A percentile compares a stretch with the other conserved stretches of the same genome.
Conservation (phyloP, 2,329 filamentous ascomycete species). For the Niveomyces coronatus region DNA sequence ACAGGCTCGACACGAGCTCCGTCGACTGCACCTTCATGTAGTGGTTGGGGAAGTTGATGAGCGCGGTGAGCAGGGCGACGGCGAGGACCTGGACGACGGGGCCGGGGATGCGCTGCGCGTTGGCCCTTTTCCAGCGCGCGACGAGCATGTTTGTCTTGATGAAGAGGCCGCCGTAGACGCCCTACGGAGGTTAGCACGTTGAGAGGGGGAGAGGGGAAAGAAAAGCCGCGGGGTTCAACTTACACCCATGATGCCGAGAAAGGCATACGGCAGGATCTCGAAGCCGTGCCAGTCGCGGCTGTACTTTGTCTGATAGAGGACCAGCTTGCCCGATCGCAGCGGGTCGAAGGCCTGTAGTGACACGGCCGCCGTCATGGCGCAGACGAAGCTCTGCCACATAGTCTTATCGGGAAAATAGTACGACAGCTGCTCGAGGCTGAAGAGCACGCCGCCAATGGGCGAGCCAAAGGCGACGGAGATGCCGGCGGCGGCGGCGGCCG, state of each 20-base stretch:
- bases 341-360: conserved; percentile 88
- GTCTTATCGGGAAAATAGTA: conserved; percentile 99
- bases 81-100: conserved; percentile 71
- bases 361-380: conserved; percentile 96
- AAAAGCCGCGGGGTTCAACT: conserved; percentile 15
- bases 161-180: conserved; percentile 89
- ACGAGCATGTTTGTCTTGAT: conserved; percentile 90
- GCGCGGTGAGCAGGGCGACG: conserved; percentile 71
- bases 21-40: conserved; percentile 93
- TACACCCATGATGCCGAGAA: conserved; percentile 75
- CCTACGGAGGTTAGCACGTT: conserved; percentile 30
- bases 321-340: conserved; percentile 89
- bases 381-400: conserved; percentile 99
- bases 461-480: conserved; percentile 93
- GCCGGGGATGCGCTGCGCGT: conserved; percentile 52
- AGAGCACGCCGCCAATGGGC: conserved; percentile 87
- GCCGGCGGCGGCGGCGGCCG: conserved; percentile 81
- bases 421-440: conserved; percentile 92
- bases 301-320: conserved; percentile 92
- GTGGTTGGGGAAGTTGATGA: conserved; percentile 91
- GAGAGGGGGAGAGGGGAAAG: neutral
- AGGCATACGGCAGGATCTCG: conserved; percentile 76
- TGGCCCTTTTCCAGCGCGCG: conserved; percentile 65
- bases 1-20: conserved; percentile 83
- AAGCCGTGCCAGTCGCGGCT: conserved; percentile 89